A percentile compares a stretch with the other conserved stretches of the same genome.
Evolutionary conservation across 2,329 filamentous ascomycete species (phyloP).

Genomic region (Chaetomiaceae sp.): DNA sequence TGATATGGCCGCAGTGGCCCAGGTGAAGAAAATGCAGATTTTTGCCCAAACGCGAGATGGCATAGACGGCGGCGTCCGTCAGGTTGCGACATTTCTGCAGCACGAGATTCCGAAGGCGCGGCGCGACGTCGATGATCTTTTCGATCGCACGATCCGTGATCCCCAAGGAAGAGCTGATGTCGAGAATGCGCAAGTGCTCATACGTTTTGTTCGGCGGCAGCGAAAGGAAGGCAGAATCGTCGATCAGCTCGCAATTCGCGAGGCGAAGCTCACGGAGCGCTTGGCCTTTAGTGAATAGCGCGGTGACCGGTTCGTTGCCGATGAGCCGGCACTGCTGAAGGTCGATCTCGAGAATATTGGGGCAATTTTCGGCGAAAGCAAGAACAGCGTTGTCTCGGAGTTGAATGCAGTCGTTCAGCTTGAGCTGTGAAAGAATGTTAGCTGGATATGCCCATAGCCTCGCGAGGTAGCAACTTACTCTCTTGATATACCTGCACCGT

Average conservation of each 20-base stretch:
- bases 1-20: slow-evolving; percentile 88
- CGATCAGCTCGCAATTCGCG: slow-evolving; percentile 77
- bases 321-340: slow-evolving; percentile 79
- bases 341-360: slow-evolving; percentile 93
- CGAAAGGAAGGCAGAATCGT: slow-evolving; percentile 80
- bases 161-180: slow-evolving; percentile 81
- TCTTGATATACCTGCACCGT: slow-evolving; percentile 80
- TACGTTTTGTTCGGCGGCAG: slow-evolving; percentile 66
- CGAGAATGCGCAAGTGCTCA: slow-evolving; percentile 86
- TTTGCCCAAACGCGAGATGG: slow-evolving; percentile 86
- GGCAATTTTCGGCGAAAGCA: slow-evolving; percentile 83
- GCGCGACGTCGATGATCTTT: slow-evolving; percentile 80
- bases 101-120: slow-evolving; percentile 85
- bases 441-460: neutral
- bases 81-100: slow-evolving; percentile 91
- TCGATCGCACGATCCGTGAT: slow-evolving; percentile 84
- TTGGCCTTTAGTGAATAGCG: slow-evolving; percentile 70
- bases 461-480: slow-evolving; percentile 50
- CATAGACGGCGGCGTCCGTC: slow-evolving; percentile 80
- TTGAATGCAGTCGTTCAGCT: slow-evolving; percentile 88
- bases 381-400: slow-evolving; percentile 76
- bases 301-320: slow-evolving; percentile 77
- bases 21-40: slow-evolving; percentile 96
- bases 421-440: slow-evolving; percentile 55
- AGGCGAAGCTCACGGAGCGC: slow-evolving; percentile 88